Evolutionary conservation across 2,329 filamentous ascomycete genomes (phyloP).

Genomic region (Xenosphaeropsis pyriputrescens): DNA sequence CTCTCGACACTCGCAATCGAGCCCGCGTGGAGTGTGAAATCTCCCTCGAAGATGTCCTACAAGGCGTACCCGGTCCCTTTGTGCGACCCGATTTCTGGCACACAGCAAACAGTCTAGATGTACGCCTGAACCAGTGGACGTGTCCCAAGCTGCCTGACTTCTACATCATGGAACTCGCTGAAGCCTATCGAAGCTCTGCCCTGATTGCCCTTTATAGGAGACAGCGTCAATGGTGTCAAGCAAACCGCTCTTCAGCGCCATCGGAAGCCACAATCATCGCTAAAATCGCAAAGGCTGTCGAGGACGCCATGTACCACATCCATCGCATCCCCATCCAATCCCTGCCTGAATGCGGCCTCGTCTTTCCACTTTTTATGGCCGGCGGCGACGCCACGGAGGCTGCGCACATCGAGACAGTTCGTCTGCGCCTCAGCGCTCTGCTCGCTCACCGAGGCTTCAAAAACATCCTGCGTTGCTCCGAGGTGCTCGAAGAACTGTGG

Average conservation of each 20-base stretch:
- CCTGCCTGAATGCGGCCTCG: conserved; percentile 1
- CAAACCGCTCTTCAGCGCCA: background rate
- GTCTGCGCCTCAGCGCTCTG: background rate
- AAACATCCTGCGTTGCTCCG: conserved; percentile 1
- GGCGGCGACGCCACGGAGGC: conserved; percentile 3
- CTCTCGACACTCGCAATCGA: background rate
- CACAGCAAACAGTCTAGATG: conserved; percentile 1
- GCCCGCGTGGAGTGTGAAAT: background rate
- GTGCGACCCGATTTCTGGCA: background rate
- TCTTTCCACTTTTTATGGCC: conserved; percentile 5
- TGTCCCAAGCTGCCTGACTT: conserved; percentile 1
- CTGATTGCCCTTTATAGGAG: conserved; percentile 4
- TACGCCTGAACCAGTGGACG: conserved; percentile 1
- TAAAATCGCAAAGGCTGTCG: background rate
- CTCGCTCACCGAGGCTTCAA: conserved; percentile 1
- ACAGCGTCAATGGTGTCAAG: conserved; percentile 1
- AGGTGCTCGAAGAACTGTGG: conserved; percentile 5
- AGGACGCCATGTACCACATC: background rate
- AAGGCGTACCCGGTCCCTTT: background rate
- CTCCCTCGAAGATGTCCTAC: background rate
- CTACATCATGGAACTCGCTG: conserved; percentile 2
- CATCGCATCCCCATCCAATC: conserved; percentile 1
- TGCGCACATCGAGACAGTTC: conserved; percentile 1
- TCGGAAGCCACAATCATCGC: background rate
- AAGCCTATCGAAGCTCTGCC: conserved; percentile 4